Percentiles rank a stretch among this genome's conserved stretches.
These are phyloP conservation scores for Cunninghamia lanceolata DNA, from an alignment of 75 land plant species.

Conservation along the genomic window DNA sequence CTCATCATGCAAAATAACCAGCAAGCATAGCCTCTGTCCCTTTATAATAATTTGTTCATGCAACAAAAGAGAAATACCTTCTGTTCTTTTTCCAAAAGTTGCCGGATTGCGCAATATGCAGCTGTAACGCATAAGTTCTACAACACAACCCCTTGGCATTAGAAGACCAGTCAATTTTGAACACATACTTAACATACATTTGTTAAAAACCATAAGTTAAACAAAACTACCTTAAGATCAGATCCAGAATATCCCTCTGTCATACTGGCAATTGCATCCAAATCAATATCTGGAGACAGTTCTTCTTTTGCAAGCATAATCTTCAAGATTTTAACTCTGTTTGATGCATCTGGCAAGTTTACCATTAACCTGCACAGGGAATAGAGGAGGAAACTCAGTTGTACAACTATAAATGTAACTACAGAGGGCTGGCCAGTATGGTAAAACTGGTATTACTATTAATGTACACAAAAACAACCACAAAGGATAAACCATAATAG, in stretches of 20 bases:
- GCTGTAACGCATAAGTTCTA: constrained; percentile 32
- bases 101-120: constrained; percentile 30
- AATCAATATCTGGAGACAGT: constrained; percentile 13
- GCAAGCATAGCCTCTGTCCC: too few species aligned
- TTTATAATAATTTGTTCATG: background rate
- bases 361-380: too few species aligned
- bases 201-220: background rate
- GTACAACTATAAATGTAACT: background rate
- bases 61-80: constrained; percentile 11
- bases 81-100: constrained; percentile 23
- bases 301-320: constrained; percentile 26
- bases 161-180: background rate
- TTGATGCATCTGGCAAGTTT: too few species aligned
- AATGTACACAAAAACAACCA: too few species aligned
- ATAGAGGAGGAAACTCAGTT: too few species aligned
- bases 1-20: too few species aligned
- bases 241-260: constrained; percentile 32
- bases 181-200: background rate
- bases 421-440: background rate
- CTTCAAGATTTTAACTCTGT: constrained; percentile 25
- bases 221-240: constrained; percentile 23
- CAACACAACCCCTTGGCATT: background rate
- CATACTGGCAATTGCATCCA: constrained; percentile 19
- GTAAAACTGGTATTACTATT: background rate
- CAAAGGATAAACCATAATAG: too few species aligned